Conservation (phyloP, 2,329 filamentous ascomycete species). For the Fusarium luffae region DNA sequence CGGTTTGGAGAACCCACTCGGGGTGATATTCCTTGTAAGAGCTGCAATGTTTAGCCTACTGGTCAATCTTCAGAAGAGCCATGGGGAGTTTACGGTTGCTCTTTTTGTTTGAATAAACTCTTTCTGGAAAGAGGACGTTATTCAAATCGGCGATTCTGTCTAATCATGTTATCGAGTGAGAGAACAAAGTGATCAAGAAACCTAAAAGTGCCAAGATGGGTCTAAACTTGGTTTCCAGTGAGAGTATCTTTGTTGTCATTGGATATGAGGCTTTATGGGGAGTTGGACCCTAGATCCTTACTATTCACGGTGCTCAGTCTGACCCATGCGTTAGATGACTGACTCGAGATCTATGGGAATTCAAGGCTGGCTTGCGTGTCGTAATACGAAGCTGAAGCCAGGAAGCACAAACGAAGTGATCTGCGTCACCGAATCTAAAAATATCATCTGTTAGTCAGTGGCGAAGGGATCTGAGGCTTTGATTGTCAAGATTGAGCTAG, state of each 20-base stretch:
- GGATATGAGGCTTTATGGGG: slow-evolving; percentile 17
- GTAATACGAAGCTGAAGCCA: slow-evolving; percentile 15
- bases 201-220: slow-evolving; percentile 15
- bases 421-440: slow-evolving; percentile 1
- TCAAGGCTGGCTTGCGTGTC: slow-evolving; percentile 20
- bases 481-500: not conserved
- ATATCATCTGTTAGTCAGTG: slow-evolving; percentile 4
- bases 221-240: slow-evolving; percentile 10
- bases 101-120: slow-evolving; percentile 16
- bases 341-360: slow-evolving; percentile 15
- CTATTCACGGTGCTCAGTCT: slow-evolving; percentile 21
- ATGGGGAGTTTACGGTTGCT: slow-evolving; percentile 8
- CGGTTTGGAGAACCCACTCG: not conserved
- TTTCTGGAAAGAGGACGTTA: slow-evolving; percentile 16
- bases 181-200: slow-evolving; percentile 19
- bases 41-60: slow-evolving; percentile 1
- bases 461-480: not conserved
- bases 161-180: not conserved
- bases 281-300: slow-evolving; percentile 16
- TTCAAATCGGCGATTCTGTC: slow-evolving; percentile 10
- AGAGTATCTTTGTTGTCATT: slow-evolving; percentile 7
- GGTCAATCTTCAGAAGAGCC: not conserved
- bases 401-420: not conserved
- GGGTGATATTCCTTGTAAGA: slow-evolving; percentile 14
- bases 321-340: slow-evolving; percentile 30